A percentile compares a stretch with the other conserved stretches of the same genome.
These are phyloP conservation scores for Suillus americanus DNA, from an alignment of 768 basidiomycete genomes.

Conservation along the genomic window DNA sequence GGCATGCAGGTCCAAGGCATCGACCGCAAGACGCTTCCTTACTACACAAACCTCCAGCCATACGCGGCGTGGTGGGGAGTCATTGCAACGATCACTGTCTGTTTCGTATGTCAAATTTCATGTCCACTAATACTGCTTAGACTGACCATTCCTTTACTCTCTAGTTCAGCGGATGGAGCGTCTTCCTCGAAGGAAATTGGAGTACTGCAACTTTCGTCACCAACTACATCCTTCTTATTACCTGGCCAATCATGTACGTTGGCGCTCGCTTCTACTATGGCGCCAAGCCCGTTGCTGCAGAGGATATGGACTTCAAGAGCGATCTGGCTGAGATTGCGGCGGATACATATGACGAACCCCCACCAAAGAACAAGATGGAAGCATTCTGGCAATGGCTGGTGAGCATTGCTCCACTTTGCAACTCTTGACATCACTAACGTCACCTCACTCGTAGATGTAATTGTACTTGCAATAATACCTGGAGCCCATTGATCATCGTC, in stretches of 20 bases:
- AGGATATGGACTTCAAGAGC: constrained; percentile 84
- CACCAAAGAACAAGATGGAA: constrained; percentile 65
- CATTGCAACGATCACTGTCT: constrained; percentile 44
- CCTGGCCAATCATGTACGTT: constrained; percentile 77
- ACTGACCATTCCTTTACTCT: constrained; percentile 39
- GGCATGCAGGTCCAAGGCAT: constrained; percentile 82
- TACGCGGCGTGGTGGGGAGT: constrained; percentile 62
- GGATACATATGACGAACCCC: constrained; percentile 66
- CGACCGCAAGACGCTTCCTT: constrained; percentile 71
- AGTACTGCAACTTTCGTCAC: constrained; percentile 71
- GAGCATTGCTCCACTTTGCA: constrained; percentile 27
- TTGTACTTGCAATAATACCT: constrained; percentile 1
- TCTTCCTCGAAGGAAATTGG: constrained; percentile 59
- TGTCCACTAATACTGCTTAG: constrained; percentile 6
- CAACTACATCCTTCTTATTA: constrained; percentile 69
- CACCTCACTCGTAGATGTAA: constrained; percentile 5
- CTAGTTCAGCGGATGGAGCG: constrained; percentile 48
- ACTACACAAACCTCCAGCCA: constrained; percentile 63
- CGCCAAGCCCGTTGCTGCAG: constrained; percentile 28
- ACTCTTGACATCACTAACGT: background rate
- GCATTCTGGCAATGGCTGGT: constrained; percentile 83
- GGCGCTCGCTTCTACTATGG: constrained; percentile 49
- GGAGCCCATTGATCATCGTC: background rate
- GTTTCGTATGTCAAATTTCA: constrained; percentile 50
- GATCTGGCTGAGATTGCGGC: constrained; percentile 72